Percentiles rank a stretch among this genome's conserved stretches.
These are phyloP conservation scores for Paxillus rubicundulus DNA, from an alignment of 768 basidiomycete genomes.

Conservation along the genomic window DNA sequence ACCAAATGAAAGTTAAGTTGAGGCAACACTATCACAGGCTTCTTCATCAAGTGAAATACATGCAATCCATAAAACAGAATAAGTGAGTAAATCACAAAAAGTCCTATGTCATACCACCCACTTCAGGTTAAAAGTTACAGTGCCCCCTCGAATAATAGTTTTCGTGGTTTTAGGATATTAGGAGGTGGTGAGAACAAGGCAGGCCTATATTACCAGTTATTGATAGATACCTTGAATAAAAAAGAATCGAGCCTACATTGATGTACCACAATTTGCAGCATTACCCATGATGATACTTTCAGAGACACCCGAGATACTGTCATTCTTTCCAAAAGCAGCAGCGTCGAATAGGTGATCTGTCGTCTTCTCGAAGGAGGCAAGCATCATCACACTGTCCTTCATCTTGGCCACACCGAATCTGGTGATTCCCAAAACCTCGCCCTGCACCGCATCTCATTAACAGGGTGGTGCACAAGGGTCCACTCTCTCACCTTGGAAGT, in stretches of 20 bases:
- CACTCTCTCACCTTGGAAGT: constrained; percentile 74
- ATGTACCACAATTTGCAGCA: constrained; percentile 90
- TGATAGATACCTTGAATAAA: not conserved
- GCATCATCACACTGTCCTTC: constrained; percentile 99
- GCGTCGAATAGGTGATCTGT: constrained; percentile 99
- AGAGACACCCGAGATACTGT: constrained; percentile 93
- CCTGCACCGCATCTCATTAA: constrained; percentile 45
- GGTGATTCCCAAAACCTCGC: constrained; percentile 96
- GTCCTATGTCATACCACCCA: too few species aligned
- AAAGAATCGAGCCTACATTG: constrained; percentile 59
- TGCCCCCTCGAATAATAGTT: constrained; percentile 34
- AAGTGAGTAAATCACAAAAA: too few species aligned
- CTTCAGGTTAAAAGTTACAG: constrained; percentile 13
- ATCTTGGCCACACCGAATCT: constrained; percentile 99
- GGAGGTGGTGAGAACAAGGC: constrained; percentile 34
- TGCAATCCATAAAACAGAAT: too few species aligned
- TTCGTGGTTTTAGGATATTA: constrained; percentile 34
- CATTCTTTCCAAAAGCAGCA: constrained; percentile 92
- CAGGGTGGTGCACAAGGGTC: not conserved
- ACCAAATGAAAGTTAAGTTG: too few species aligned
- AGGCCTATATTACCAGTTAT: constrained; percentile 28
- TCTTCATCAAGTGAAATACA: too few species aligned
- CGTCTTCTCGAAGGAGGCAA: constrained; percentile 99
- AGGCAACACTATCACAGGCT: too few species aligned
- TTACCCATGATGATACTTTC: constrained; percentile 99